A percentile compares a stretch with the other conserved stretches of the same genome.
Conservation (phyloP, 1,139 yeast species). For the Yamadazyma oceani region DNA sequence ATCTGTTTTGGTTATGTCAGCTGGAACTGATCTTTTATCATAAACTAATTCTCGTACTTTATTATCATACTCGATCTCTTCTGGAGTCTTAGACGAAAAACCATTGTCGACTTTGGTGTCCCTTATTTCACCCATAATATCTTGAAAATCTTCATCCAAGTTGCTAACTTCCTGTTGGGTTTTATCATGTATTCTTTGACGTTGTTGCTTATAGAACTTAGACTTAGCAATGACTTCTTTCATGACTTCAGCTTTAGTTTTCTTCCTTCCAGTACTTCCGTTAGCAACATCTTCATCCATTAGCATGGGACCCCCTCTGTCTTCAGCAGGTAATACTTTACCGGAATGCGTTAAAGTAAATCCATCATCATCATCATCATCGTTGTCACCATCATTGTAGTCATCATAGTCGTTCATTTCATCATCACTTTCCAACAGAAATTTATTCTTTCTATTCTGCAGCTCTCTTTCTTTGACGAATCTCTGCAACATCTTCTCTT, state of each 20-base stretch:
- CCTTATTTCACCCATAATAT: conserved; percentile 62
- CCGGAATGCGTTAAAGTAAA: conserved; percentile 78
- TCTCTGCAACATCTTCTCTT: conserved; percentile 93
- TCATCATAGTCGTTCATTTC: conserved; percentile 45
- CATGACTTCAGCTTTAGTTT: conserved; percentile 94
- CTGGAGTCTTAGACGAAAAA: conserved; percentile 36
- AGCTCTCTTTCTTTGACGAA: conserved; percentile 85
- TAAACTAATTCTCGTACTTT: conserved; percentile 76
- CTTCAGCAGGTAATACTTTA: conserved; percentile 46
- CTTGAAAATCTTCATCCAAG: conserved; percentile 77
- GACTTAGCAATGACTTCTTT: conserved; percentile 95
- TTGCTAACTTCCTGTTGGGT: conserved; percentile 70
- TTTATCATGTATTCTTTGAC: conserved; percentile 76
- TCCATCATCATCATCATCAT: conserved; percentile 30
- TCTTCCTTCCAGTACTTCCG: conserved; percentile 54
- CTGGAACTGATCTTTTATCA: conserved; percentile 91
- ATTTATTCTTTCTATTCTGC: conserved; percentile 50
- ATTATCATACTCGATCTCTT: conserved; percentile 67
- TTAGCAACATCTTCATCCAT: conserved; percentile 25
- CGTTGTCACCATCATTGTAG: conserved; percentile 22
- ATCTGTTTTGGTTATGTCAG: conserved; percentile 91
- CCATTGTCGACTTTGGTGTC: conserved; percentile 16
- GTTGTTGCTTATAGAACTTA: conserved; percentile 81
- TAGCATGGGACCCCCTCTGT: conserved; percentile 16
- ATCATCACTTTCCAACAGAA: conserved; percentile 69